Base-by-base conservation (phyloP, 148 eudicot species). In the Nepenthes gracilis region DNA sequence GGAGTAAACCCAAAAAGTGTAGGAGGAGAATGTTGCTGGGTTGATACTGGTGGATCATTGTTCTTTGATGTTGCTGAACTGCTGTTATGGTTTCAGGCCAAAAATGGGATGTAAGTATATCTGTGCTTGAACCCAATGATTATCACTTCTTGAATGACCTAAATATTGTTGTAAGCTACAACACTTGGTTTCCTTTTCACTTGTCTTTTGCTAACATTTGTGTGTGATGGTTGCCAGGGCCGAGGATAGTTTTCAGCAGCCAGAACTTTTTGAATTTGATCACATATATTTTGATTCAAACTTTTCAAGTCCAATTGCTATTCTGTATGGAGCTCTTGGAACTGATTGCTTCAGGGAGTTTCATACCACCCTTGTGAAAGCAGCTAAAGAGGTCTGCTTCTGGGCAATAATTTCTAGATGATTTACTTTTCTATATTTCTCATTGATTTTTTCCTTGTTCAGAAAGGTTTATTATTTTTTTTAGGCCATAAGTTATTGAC, bases 311-410 rank as follows among this genome's bases (percentile, higher is more conserved):
- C 87, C 89, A 23, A 76, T 78, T 68, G 87, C 84, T 57, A 82
- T 93, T 67, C 78, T 93, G 68, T 93, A 93, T 86, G 99, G 96
- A 66, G 90, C 96, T 68, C 87, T 93, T 66, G 96, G 87, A 60
- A 86, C 96, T 40, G 67, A 77, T 35, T 93, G 99, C 81, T 93
- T 93, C 62, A 72, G 60, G 64, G 83, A 84, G 67, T 89, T 93
- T 67, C 99, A 93, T 73, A 14, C 50, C 15, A 67, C 61, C 36
- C 89, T 93, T 73, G 81, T 76, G 52, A 72, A 76, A 76, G 95
- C 96, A 61, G 96, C 95, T 47, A 83, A 80, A 81, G 75, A 86
- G 96, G 98, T 93, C 40, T 48, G 1, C 35, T 56, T 59, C 35
- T 14, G 9, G 43, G 32, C 34, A 40, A 35, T 7, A 54, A 8